phyloP scores from a whole-genome alignment of 2,329 filamentous ascomycete genomes.

The Grosmannia serpens region DNA sequence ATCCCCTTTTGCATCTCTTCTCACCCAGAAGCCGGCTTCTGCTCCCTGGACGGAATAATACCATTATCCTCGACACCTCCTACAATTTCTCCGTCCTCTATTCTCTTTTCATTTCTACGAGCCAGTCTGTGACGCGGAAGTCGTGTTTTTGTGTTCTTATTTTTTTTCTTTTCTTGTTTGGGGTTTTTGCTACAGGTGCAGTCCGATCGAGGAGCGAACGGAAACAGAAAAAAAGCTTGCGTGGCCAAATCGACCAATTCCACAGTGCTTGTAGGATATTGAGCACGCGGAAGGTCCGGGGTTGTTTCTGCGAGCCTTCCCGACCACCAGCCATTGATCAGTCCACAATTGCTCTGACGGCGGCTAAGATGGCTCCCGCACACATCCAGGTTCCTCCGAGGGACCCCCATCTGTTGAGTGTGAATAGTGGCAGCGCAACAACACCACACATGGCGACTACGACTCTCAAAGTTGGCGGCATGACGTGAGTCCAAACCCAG shows the following conservation, averaged over 20 bases:
- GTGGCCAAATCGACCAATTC: too few relatives aligned
- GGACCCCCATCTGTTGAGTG: slow-evolving; percentile 20
- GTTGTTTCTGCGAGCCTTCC: background rate
- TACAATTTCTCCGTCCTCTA: background rate
- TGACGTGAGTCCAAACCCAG: slow-evolving; percentile 44
- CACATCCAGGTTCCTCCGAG: slow-evolving; percentile 35
- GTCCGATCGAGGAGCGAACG: too few relatives aligned
- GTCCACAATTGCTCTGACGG: background rate
- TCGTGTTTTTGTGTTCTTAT: too few relatives aligned
- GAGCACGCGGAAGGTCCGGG: background rate
- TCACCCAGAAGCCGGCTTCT: background rate
- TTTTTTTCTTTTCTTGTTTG: too few relatives aligned
- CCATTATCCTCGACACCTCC: background rate
- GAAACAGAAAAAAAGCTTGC: too few relatives aligned
- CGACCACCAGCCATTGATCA: background rate
- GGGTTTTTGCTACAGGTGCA: too few relatives aligned
- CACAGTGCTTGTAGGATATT: too few relatives aligned
- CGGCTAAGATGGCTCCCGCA: slow-evolving; percentile 36
- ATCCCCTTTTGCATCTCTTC: background rate
- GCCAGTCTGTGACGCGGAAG: background rate
- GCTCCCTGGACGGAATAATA: background rate
- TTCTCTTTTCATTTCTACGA: background rate
- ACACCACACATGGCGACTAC: slow-evolving; percentile 72
- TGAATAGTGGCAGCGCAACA: slow-evolving; percentile 22
- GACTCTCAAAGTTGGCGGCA: slow-evolving; percentile 81